Evolutionary conservation across 1,284 basidiomycete species (phyloP).

Genomic region (Cutaneotrichosporon sp.): DNA sequence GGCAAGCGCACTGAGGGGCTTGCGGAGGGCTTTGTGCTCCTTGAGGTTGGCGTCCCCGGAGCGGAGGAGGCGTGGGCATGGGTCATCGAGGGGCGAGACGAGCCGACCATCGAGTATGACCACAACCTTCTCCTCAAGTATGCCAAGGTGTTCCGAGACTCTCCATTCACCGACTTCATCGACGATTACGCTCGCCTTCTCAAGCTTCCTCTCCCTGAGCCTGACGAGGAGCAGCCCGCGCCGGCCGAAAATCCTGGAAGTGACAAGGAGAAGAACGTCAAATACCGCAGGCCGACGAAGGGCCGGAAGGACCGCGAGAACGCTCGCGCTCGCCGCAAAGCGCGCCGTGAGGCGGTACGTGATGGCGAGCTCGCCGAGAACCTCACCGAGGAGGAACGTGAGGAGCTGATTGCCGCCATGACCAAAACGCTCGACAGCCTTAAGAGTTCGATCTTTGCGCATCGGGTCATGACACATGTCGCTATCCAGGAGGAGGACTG

Average conservation of each 20-base stretch:
- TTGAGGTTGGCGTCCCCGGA: conserved; percentile 34
- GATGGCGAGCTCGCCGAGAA: conserved; percentile 45
- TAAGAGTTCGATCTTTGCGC: conserved; percentile 67
- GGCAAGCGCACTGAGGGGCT: conserved; percentile 49
- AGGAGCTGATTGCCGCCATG: conserved; percentile 47
- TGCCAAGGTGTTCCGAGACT: conserved; percentile 66
- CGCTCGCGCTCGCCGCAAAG: conserved; percentile 40
- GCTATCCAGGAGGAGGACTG: conserved; percentile 75
- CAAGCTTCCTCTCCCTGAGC: conserved; percentile 57
- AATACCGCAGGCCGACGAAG: conserved; percentile 16
- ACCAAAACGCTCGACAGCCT: conserved; percentile 48
- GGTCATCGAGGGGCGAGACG: conserved; percentile 73
- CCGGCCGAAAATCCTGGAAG: conserved; percentile 14
- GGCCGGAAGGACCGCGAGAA: conserved; percentile 26
- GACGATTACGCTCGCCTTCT: conserved; percentile 67
- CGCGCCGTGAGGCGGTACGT: conserved; percentile 33
- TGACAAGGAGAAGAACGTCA: conserved; percentile 25
- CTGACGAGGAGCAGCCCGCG: conserved; percentile 54
- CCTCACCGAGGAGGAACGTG: conserved; percentile 44
- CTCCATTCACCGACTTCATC: conserved; percentile 62
- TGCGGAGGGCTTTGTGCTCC: conserved; percentile 50
- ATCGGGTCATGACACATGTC: conserved; percentile 69
- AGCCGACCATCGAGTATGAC: conserved; percentile 67
- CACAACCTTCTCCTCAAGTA: conserved; percentile 64
- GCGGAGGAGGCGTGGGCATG: conserved; percentile 54